phyloP scores from a whole-genome alignment of 1,284 basidiomycete genomes.

The Fomitopsis betulina region DNA sequence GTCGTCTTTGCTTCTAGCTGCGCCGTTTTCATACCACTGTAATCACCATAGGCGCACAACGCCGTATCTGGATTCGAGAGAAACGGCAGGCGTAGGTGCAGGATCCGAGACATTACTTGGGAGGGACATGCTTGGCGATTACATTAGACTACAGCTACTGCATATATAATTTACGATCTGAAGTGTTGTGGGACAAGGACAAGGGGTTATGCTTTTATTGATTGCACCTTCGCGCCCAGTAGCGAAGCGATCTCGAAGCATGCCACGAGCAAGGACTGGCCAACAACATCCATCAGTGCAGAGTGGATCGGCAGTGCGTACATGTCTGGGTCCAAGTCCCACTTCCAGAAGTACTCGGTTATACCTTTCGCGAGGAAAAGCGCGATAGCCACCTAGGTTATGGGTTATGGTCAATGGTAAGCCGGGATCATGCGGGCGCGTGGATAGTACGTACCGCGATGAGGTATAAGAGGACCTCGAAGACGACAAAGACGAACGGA shows the following conservation, averaged over 20 bases:
- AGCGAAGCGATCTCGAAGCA: constrained; percentile 63
- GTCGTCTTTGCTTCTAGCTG: too few species aligned
- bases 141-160: not conserved
- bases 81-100: too few species aligned
- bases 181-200: not conserved
- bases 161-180: not conserved
- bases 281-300: constrained; percentile 87
- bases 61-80: too few species aligned
- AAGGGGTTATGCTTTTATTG: not conserved
- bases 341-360: constrained; percentile 81
- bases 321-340: constrained; percentile 85
- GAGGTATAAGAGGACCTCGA: constrained; percentile 69
- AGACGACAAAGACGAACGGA: constrained; percentile 59
- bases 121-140: not conserved
- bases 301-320: constrained; percentile 93
- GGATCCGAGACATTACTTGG: too few species aligned
- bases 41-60: too few species aligned
- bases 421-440: not conserved
- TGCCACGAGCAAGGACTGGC: constrained; percentile 77
- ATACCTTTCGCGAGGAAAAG: constrained; percentile 65
- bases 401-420: not conserved
- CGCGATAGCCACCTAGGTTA: constrained; percentile 60
- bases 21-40: too few species aligned
- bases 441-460: constrained; percentile 53
- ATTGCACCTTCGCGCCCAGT: constrained; percentile 30